Base-by-base conservation (phyloP, 371 early-diverging fungal species). In the Smittium mucronatum region DNA sequence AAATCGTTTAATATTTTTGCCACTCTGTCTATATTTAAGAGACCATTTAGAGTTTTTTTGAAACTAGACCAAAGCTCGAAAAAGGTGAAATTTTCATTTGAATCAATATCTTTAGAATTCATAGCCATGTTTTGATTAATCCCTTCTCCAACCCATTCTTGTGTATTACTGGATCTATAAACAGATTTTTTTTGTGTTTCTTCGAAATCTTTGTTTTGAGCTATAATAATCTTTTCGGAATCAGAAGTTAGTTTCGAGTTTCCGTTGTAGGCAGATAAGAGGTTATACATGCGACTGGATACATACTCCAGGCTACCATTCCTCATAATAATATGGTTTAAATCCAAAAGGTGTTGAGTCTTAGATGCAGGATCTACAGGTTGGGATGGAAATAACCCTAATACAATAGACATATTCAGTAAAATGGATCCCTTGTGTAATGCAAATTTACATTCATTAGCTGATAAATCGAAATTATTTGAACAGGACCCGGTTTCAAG, bases 321-420 rank as follows among this genome's bases (percentile, higher is more conserved):
- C 11, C 5, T 5, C 59, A 59, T 59, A 15, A 28, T 21, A 15
- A n/a, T 15, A 59, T n/a, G 25, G 26, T 28, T 59, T 28, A 15
- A 59, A 5, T 26, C 26, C 26, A 64, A 5, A 21, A 64, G 36
- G 32, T 64, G 31, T 8, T 28, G 36, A 0, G 75, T 72, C 66
- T 72, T 72, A 26, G 78, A 74, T 15, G 81, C 81, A 1, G 81
- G 81, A 17, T 81, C 81, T 1, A 80, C 76, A 0, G 78, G 72
- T 29, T 75, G 70, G 21, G 29, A 33, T 11, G 76, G 81, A 1
- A 78, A 58, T 21, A 74, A 66, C 11, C 72, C 28, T n/a, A 32
- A 35, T 59, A 82, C 25, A 57, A 74, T 47, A 8, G 74, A 66
- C 25, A 69, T 35, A 5, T 67, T 71, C 17, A 68, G 36, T 28